A percentile compares a stretch with the other conserved stretches of the same genome.
These are phyloP conservation scores for Papiliotrema fonsecae DNA, from an alignment of 1,284 basidiomycete genomes.

Conservation along the genomic window DNA sequence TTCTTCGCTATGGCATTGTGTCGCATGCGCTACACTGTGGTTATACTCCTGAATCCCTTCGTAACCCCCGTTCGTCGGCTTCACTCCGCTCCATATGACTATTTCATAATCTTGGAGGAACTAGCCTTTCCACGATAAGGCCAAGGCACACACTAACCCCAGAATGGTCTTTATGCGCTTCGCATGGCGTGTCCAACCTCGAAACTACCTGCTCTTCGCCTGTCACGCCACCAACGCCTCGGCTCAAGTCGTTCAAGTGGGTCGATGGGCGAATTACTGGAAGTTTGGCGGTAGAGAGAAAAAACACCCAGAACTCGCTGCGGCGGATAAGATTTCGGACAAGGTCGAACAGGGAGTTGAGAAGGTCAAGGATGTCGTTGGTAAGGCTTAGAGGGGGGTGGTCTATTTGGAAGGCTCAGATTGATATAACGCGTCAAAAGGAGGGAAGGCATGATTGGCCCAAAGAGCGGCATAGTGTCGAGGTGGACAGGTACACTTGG, in stretches of 20 bases:
- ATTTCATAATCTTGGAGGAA: no score
- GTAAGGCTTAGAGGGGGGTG: slow-evolving; percentile 12
- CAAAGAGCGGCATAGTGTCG: background rate
- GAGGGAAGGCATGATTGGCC: no score
- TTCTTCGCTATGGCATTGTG: background rate
- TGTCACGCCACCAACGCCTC: slow-evolving; percentile 86
- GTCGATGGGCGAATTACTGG: slow-evolving; percentile 85
- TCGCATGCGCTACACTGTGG: no score
- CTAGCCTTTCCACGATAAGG: no score
- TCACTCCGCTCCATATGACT: no score
- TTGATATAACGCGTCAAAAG: background rate
- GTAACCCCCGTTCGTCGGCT: no score
- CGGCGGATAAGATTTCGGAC: slow-evolving; percentile 13
- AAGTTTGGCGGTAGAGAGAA: slow-evolving; percentile 45
- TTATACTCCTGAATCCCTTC: no score
- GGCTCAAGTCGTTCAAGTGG: slow-evolving; percentile 78
- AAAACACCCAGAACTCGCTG: slow-evolving; percentile 25
- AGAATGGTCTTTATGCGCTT: slow-evolving; percentile 95
- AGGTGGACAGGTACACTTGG: no score
- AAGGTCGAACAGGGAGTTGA: slow-evolving; percentile 15
- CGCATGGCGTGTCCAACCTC: slow-evolving; percentile 89
- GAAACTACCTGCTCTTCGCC: slow-evolving; percentile 89
- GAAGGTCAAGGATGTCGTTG: slow-evolving; percentile 22
- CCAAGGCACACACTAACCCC: no score
- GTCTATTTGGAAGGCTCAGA: background rate